Conservation (phyloP, 257 asterid species). For the Linaria vulgaris region DNA sequence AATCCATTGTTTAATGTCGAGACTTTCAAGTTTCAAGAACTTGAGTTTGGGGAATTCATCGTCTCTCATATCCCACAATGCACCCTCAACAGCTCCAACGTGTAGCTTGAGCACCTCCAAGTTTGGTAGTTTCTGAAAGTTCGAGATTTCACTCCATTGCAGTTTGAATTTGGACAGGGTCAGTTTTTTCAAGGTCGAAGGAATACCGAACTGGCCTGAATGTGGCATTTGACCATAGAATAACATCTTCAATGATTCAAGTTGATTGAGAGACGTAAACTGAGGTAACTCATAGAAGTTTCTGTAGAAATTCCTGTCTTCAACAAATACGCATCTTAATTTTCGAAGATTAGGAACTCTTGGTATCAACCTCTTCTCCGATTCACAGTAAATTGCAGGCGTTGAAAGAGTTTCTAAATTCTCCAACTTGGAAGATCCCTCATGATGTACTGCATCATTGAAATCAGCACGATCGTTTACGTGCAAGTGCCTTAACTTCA, state of each 20-base stretch:
- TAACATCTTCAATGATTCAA: background rate
- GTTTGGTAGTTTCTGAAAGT: background rate
- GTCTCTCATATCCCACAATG: conserved; percentile 12
- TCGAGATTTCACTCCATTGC: background rate
- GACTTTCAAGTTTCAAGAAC: background rate
- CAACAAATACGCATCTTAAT: background rate
- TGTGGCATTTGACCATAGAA: background rate
- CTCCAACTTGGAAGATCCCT: background rate
- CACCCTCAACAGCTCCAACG: background rate
- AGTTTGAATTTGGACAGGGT: conserved; percentile 1
- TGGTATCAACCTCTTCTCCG: no score
- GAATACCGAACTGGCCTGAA: background rate
- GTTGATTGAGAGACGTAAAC: background rate
- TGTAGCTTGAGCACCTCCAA: conserved; percentile 18
- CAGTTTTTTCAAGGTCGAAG: conserved; percentile 2
- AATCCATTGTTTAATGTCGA: background rate
- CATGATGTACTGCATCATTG: background rate
- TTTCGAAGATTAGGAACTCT: background rate
- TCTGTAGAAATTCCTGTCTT: background rate
- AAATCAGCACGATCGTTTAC: background rate
- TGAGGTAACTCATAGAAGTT: background rate
- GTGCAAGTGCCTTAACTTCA: conserved; percentile 19
- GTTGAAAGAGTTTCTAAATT: no score
- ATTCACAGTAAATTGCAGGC: no score
- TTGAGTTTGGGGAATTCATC: conserved; percentile 16